phyloP scores from a whole-genome alignment of 768 basidiomycete species.

The Psilocybe azurescens region DNA sequence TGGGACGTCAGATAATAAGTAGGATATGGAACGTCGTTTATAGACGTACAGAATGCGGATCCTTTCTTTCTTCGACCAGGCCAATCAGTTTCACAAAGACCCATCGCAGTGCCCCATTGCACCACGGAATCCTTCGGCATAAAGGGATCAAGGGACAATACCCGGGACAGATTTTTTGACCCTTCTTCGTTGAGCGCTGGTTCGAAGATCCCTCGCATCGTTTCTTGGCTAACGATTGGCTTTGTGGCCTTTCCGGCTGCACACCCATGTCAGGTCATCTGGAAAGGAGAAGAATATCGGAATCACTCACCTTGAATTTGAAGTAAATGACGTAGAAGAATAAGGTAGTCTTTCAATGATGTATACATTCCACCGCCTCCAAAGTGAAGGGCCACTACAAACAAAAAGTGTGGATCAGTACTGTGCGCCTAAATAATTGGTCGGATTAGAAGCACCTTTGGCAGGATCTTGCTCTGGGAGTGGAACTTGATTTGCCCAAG shows the following conservation, averaged over 20 bases:
- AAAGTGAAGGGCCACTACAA: constrained; percentile 24
- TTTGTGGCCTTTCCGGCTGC: background rate
- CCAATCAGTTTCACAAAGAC: constrained; percentile 28
- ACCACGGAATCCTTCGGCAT: background rate
- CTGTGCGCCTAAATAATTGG: background rate
- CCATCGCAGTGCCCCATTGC: constrained; percentile 29
- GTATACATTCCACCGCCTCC: constrained; percentile 32
- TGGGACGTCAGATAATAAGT: background rate
- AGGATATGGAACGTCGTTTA: background rate
- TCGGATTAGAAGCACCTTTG: constrained; percentile 18
- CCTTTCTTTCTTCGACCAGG: constrained; percentile 33
- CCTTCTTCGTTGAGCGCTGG: constrained; percentile 22
- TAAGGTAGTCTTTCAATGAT: constrained; percentile 32
- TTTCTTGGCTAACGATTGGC: constrained; percentile 16
- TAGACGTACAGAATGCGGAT: constrained; percentile 30
- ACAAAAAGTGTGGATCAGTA: background rate
- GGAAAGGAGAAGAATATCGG: background rate
- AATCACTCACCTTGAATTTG: constrained; percentile 29
- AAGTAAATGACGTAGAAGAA: constrained; percentile 33
- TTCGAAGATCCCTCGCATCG: constrained; percentile 21
- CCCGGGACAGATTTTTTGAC: background rate
- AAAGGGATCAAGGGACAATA: background rate
- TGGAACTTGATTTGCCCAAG: constrained; percentile 19
- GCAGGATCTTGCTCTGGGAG: constrained; percentile 29
- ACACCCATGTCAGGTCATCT: background rate